Percentiles rank a stretch among this genome's conserved stretches.
Evolutionary conservation across 2,329 filamentous ascomycete species (phyloP).

Genomic region (Fusarium sp.): DNA sequence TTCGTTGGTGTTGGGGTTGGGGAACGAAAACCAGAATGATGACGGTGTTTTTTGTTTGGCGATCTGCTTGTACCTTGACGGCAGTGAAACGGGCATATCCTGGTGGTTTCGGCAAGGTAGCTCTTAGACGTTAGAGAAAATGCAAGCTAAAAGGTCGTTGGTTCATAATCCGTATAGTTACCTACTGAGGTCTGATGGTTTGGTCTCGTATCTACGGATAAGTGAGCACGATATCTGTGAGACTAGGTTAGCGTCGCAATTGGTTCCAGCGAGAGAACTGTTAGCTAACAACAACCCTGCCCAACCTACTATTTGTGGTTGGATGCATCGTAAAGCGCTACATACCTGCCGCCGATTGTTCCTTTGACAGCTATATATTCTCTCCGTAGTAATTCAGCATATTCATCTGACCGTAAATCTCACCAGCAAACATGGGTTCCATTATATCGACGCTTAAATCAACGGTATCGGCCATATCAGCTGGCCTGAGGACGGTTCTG

Average conservation of each 20-base stretch:
- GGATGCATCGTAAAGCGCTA: neutral
- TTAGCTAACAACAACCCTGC: neutral
- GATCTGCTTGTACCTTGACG: conserved; percentile 8
- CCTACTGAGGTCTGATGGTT: neutral
- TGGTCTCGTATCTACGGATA: neutral
- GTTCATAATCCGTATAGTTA: neutral
- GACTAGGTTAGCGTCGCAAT: neutral
- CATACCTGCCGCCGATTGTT: neutral
- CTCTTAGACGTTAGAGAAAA: conserved; percentile 46
- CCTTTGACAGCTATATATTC: neutral
- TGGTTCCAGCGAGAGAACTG: neutral
- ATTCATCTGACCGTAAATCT: neutral
- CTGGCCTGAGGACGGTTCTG: conserved; percentile 40
- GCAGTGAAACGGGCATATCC: conserved; percentile 11
- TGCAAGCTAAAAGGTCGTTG: conserved; percentile 29
- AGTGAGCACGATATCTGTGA: neutral
- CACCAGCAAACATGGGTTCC: conserved; percentile 44
- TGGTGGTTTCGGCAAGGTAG: conserved; percentile 22
- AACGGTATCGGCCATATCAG: conserved; percentile 33
- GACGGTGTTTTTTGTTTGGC: conserved; percentile 20
- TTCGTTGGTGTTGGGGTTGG: conserved; percentile 2
- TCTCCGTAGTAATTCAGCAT: neutral
- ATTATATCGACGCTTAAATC: conserved; percentile 43
- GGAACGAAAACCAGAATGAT: conserved; percentile 37
- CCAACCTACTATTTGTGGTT: neutral